phyloP scores from a whole-genome alignment of 2,329 filamentous ascomycete genomes.

The Penicillium olsonii region DNA sequence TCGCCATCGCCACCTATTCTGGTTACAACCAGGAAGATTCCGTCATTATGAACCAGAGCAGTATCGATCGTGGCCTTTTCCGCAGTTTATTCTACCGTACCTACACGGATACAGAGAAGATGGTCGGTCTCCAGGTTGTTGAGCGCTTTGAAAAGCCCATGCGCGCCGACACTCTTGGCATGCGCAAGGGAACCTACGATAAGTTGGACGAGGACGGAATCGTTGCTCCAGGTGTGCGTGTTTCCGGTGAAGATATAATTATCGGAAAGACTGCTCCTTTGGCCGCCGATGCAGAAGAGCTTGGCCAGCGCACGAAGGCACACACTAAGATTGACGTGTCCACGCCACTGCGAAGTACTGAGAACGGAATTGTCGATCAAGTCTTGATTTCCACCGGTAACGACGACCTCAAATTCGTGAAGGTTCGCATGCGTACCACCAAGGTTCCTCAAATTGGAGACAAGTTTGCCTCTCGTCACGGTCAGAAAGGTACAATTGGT shows the following conservation, averaged over 20 bases:
- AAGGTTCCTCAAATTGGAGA: slow-evolving; percentile 99
- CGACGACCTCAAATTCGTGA: slow-evolving; percentile 93
- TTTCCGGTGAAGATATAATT: slow-evolving; percentile 97
- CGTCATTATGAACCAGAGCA: slow-evolving; percentile 99
- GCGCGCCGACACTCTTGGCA: slow-evolving; percentile 79
- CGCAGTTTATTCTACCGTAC: slow-evolving; percentile 96
- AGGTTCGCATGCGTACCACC: slow-evolving; percentile 94
- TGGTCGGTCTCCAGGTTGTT: slow-evolving; percentile 87
- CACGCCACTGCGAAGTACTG: slow-evolving; percentile 89
- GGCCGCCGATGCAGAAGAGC: slow-evolving; percentile 85
- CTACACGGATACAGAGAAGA: slow-evolving; percentile 96
- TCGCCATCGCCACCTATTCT: slow-evolving; percentile 95
- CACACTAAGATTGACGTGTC: slow-evolving; percentile 96
- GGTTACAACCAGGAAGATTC: slow-evolving; percentile 99
- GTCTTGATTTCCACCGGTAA: slow-evolving; percentile 93
- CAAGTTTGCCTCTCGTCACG: slow-evolving; percentile 98
- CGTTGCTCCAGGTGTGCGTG: slow-evolving; percentile 87
- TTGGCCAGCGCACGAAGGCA: slow-evolving; percentile 84
- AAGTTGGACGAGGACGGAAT: slow-evolving; percentile 97
- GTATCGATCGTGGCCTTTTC: slow-evolving; percentile 96
- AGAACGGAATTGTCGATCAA: slow-evolving; percentile 93
- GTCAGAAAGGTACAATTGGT: slow-evolving; percentile 98
- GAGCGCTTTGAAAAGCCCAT: slow-evolving; percentile 96
- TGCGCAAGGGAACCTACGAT: slow-evolving; percentile 95
- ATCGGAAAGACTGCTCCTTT: slow-evolving; percentile 98